Percentiles rank a stretch among this genome's conserved stretches.
Conservation (phyloP, 1,284 basidiomycete genomes). For the Coniferiporia sulphurascens region DNA sequence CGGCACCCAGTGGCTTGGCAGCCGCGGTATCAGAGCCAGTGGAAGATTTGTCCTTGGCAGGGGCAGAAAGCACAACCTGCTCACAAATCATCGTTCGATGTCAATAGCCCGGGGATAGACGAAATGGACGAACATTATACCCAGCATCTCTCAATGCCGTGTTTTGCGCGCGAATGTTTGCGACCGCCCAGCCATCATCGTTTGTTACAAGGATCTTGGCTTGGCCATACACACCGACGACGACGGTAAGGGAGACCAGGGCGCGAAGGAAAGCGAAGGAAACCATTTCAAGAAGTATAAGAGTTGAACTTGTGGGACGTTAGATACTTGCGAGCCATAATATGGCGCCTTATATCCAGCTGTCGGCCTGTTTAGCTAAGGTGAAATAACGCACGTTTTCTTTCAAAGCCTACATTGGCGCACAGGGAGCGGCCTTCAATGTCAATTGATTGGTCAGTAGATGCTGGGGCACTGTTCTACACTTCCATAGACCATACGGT, state of each 20-base stretch:
- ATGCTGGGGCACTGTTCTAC: too few relatives aligned
- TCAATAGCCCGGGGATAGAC: too few relatives aligned
- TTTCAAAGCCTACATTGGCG: too few relatives aligned
- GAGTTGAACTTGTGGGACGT: too few relatives aligned
- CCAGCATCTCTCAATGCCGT: constrained; percentile 35
- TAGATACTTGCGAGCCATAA: too few relatives aligned
- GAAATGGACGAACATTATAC: constrained; percentile 33
- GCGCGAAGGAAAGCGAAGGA: neutral
- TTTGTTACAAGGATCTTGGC: constrained; percentile 34
- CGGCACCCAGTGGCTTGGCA: constrained; percentile 25
- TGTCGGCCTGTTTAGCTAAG: too few relatives aligned
- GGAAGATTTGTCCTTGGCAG: constrained; percentile 23
- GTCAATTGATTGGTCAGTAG: too few relatives aligned
- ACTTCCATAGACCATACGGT: too few relatives aligned
- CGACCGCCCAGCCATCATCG: constrained; percentile 50
- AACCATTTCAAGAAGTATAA: neutral
- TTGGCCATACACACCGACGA: neutral
- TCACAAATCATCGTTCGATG: too few relatives aligned
- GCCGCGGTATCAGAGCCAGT: constrained; percentile 25
- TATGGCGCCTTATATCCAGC: too few relatives aligned
- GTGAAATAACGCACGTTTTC: too few relatives aligned
- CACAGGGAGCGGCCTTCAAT: too few relatives aligned
- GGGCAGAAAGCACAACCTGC: constrained; percentile 23
- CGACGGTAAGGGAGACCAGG: neutral
- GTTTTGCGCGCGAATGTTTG: constrained; percentile 43